Base-by-base conservation (phyloP, 1,139 yeast genomes). In the Debaryomycetaceae sp. region DNA sequence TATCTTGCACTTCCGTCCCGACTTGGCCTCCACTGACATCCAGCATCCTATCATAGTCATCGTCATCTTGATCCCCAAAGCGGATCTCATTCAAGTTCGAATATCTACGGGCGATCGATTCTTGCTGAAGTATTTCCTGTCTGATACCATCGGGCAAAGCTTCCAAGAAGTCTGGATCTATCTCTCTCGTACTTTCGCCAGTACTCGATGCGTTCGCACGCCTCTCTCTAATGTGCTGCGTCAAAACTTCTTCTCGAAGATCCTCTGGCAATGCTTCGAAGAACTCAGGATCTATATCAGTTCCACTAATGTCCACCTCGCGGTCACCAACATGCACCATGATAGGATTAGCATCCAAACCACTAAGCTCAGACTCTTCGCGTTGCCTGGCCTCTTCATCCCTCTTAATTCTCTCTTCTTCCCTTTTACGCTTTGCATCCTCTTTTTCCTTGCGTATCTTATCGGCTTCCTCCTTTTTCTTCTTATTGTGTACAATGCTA, bases 231-330 rank as follows among this genome's bases (percentile, higher is more conserved):
- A 90, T 72, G 59, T 90, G 96, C 54, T 90, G 95, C 0, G 95
- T 82, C 57, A 89, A 82, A 0, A 90, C 98, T 57, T 91, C 97
- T 52, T 90, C 96, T 43, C 97, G 74, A 87, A 91, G 87, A 44
- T 88, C 95, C 41, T 87, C 96, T 0, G 98, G 98, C 35, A 91
- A 72, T 0, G 97, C 97, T 54, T 85, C 87, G 51, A 91, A 75
- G 59, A 90, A 91, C 54, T 87, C 95, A 0, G 96, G 96, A 63
- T 91, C 97, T 47, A 91, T 89, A 46, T 89, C 97, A 4, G 96
- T 84, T 0, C 91, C 95, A 44, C 95, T 80, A 38, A 91, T 87
- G 60, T 91, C 95, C 33, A 91, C 91, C 46, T 83, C 84, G 34
- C 84, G 68, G 35, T 87, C 95, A 22, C 91, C 93, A 53, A 91